Base-by-base conservation (phyloP, 2,329 filamentous ascomycete genomes). In the Emergomyces orientalis region DNA sequence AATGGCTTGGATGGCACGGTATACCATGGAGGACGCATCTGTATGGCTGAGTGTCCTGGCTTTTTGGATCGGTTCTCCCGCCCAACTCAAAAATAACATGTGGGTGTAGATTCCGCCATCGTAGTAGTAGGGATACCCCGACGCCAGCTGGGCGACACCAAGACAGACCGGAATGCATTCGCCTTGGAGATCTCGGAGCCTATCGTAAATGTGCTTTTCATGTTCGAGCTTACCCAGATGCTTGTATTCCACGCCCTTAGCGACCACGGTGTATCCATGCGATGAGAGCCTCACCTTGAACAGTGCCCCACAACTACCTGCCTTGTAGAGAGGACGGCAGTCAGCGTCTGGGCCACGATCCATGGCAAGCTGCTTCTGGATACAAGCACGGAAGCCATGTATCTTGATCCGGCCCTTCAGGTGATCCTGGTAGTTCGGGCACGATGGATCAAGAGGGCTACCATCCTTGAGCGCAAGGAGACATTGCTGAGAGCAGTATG, bases 401-500 rank as follows among this genome's bases (percentile, higher is more conserved):
- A 45, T 22, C 6, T 39, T 55, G 45, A 56, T 37, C 45, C 47
- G 45, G 19, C 45, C 17, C 49, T 56, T 59, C 13, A 19, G 39
- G 19, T 61, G 52, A 27, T 64, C 62, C 19, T 59, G 39, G 39
- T 62, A 41, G 19, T 41, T 62, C 3, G 64, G 59, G 45, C 63
- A 64, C 39, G 25, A 51, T 27, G 41, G 52, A 41, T 62, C 55
- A 14, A 65, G 54, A 22, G 34, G 30, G 22, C 49, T 17, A 49
- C 61, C 45, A 34, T 58, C 52, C 25, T 17, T 37, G n/a, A 64
- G 57, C 32, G 47, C 61, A 52, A 60, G 60, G 13, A 64, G 56
- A 32, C 61, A 64, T 57, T 61, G 3, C 51, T 60, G 49, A 30
- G 63, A 56, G 59, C 63, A 64, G 41, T 64, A 64, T 25, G 59